phyloP scores from a whole-genome alignment of 768 basidiomycete species.

The Lanmaoa rubissima region DNA sequence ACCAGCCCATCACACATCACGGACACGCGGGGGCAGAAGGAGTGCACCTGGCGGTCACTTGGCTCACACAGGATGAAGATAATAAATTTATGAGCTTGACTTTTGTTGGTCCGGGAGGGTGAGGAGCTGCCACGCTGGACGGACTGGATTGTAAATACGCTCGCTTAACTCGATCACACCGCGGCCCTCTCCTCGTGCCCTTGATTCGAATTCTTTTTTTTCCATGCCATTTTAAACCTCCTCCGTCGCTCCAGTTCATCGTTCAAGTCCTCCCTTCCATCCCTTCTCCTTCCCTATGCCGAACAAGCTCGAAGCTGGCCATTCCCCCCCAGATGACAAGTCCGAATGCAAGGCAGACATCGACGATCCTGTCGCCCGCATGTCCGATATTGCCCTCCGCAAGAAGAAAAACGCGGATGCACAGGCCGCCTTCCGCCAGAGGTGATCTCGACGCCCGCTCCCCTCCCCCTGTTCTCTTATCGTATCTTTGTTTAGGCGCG shows the following conservation, averaged over 20 bases:
- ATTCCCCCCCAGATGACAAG: conserved; percentile 36
- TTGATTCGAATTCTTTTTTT: conserved; percentile 63
- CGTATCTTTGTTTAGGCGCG: conserved; percentile 42
- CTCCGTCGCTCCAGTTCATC: conserved; percentile 19
- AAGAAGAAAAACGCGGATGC: conserved; percentile 92
- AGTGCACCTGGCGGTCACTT: background rate
- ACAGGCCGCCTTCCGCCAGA: conserved; percentile 79
- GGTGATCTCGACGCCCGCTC: conserved; percentile 30
- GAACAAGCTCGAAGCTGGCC: conserved; percentile 28
- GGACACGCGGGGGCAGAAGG: background rate
- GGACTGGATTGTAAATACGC: conserved; percentile 37
- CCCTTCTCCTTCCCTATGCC: conserved; percentile 21
- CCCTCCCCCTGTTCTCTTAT: conserved; percentile 19
- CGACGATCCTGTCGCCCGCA: conserved; percentile 37
- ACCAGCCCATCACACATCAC: conserved; percentile 3
- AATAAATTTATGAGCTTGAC: background rate
- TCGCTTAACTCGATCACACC: conserved; percentile 41
- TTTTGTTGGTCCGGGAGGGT: background rate
- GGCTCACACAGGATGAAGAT: background rate
- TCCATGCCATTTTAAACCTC: conserved; percentile 58
- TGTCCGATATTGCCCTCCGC: conserved; percentile 68
- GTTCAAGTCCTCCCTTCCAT: conserved; percentile 6
- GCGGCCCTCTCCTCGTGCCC: conserved; percentile 62
- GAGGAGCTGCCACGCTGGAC: conserved; percentile 25
- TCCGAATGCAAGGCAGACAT: conserved; percentile 37